Evolutionary conservation across 2,329 filamentous ascomycete genomes (phyloP), one percentile per base, ranked within the genome.

Genomic region (Drechslerella coelobrocha): DNA sequence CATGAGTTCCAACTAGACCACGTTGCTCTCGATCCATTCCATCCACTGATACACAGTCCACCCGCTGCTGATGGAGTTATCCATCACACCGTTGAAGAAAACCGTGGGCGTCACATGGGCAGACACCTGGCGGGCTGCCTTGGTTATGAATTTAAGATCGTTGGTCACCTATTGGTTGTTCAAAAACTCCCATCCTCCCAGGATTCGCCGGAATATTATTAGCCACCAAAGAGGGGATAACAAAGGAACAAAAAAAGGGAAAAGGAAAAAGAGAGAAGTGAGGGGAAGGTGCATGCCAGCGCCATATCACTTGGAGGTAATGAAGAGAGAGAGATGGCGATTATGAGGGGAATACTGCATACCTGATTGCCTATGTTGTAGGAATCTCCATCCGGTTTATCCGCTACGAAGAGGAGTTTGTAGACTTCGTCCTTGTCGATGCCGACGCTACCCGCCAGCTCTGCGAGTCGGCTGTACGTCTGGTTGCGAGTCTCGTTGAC

Each of bases 81-180:
- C 89, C 53, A 95, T 88, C 23, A 95, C 85, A 0, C 92, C 92
- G 79, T 97, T 87, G 78, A 95, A 92, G 53, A 96, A 83, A 19
- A 93, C 91, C 0, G 92, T 97, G 1, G 93, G 93, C 43, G 91
- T 93, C 41, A 97, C 91, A 81, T 97, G 93, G 45, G 96, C 86
- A 10, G 92, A 89, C 7, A 90, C 84, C 74, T 94, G 80, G 45
- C 93, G 83, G 76, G 90, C 85, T 78, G 88, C 88, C 84, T 92
- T 95, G 72, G 93, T 86, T 76, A 93, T 81, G 52, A 90, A 79
- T 83, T 96, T 97, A 61, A 97, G 79, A 78, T 96, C 91, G 77
- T 89, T 84, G 23, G 92, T 97, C 55, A 95, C 88, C 71, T 73
- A 72, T 34, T 43, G 43, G 39, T 62, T 23, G 19, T 19, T 47